Percentiles rank a stretch among this genome's conserved stretches.
These are phyloP conservation scores for Clarireedia monteithiana DNA, from an alignment of 2,329 filamentous ascomycete species.

Conservation along the genomic window DNA sequence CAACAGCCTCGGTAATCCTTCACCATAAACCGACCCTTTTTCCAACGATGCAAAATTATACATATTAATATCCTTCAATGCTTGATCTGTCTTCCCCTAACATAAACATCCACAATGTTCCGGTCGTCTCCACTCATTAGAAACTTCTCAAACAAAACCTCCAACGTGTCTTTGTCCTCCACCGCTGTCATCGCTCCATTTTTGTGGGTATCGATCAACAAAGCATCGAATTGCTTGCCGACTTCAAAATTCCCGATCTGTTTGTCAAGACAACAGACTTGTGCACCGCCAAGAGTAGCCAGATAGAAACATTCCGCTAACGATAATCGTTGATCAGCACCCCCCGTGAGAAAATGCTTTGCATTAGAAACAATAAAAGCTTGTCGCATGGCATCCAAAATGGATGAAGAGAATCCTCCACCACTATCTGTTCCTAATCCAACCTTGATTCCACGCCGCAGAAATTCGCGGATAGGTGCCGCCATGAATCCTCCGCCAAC, in stretches of 20 bases:
- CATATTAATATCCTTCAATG: not conserved
- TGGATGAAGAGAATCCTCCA: slow-evolving; percentile 53
- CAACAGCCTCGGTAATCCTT: too few relatives aligned
- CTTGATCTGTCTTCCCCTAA: slow-evolving; percentile 48
- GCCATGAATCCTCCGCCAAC: slow-evolving; percentile 55
- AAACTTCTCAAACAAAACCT: slow-evolving; percentile 66
- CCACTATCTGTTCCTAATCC: slow-evolving; percentile 59
- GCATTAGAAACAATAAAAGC: slow-evolving; percentile 44
- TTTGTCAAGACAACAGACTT: slow-evolving; percentile 47
- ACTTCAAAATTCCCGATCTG: slow-evolving; percentile 72
- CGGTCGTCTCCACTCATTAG: slow-evolving; percentile 84
- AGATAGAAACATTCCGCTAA: slow-evolving; percentile 35
- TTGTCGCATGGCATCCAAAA: slow-evolving; percentile 50
- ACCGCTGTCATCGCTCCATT: slow-evolving; percentile 10
- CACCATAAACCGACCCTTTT: not conserved
- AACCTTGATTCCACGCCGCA: slow-evolving; percentile 52
- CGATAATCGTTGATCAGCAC: slow-evolving; percentile 25
- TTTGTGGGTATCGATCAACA: slow-evolving; percentile 76
- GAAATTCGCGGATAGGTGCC: slow-evolving; percentile 49
- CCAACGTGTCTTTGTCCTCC: slow-evolving; percentile 10
- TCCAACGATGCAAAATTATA: not conserved
- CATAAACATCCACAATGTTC: slow-evolving; percentile 82
- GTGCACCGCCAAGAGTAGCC: slow-evolving; percentile 43
- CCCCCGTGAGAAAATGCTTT: slow-evolving; percentile 35
- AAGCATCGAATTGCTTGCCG: slow-evolving; percentile 83